Evolutionary conservation across 108 stramenopile species (phyloP).

Genomic region (Cyclotella distinguenda): DNA sequence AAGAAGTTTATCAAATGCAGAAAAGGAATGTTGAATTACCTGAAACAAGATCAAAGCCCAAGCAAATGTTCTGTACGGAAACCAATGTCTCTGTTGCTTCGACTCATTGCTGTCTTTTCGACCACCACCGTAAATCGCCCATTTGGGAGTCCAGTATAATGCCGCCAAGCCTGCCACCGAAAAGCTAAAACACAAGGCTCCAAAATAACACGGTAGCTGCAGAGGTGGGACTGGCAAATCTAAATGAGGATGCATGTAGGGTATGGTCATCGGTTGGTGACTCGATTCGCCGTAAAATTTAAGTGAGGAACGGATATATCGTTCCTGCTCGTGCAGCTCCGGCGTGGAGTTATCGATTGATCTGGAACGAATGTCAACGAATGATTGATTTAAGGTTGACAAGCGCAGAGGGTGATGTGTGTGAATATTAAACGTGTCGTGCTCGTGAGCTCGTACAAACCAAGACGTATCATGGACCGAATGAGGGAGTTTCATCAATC

Average conservation of each 20-base stretch:
- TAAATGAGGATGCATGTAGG: constrained; percentile 42
- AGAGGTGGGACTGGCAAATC: constrained; percentile 44
- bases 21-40: constrained; percentile 3
- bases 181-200: constrained; percentile 47
- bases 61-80: constrained; percentile 41
- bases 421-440: background rate
- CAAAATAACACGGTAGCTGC: constrained; percentile 46
- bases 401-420: background rate
- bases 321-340: background rate
- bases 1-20: background rate
- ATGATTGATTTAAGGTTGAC: background rate
- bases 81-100: constrained; percentile 40
- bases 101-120: background rate
- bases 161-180: constrained; percentile 37
- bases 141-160: constrained; percentile 28
- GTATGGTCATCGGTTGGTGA: constrained; percentile 30
- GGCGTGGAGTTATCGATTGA: background rate
- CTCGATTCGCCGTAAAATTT: background rate
- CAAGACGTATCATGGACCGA: too few relatives aligned
- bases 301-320: background rate
- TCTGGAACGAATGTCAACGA: background rate
- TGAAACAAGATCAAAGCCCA: constrained; percentile 44
- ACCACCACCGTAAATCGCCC: constrained; percentile 22
- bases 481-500: too few relatives aligned
- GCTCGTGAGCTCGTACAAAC: constrained; percentile 4